A percentile compares a stretch with the other conserved stretches of the same genome.
These are phyloP conservation scores for Mortierella sp. DNA, from an alignment of 371 early-diverging fungal species.

Conservation along the genomic window DNA sequence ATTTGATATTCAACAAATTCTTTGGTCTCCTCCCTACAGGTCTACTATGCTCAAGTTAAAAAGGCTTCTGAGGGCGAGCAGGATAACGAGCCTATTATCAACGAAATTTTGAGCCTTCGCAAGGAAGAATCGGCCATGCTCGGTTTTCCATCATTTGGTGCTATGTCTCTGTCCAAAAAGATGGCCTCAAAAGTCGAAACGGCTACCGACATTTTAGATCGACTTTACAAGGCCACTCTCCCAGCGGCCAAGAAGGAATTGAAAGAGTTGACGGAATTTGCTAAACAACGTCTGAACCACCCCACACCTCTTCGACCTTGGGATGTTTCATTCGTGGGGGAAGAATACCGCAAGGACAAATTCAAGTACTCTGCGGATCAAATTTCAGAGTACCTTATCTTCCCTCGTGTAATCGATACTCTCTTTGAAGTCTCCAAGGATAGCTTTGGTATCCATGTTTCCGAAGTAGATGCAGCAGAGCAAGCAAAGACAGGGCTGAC, in stretches of 20 bases:
- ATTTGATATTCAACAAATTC: neutral
- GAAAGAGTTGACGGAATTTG: constrained; percentile 63
- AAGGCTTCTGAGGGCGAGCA: constrained; percentile 66
- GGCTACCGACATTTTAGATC: constrained; percentile 63
- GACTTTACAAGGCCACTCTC: constrained; percentile 63
- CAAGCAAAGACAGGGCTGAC: constrained; percentile 58
- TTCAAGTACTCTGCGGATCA: constrained; percentile 75
- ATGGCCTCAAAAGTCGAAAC: constrained; percentile 70
- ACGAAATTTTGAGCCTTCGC: constrained; percentile 66
- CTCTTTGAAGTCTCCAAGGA: constrained; percentile 71
- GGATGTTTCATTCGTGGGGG: constrained; percentile 69
- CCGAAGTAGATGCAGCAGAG: constrained; percentile 59
- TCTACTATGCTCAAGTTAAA: constrained; percentile 69
- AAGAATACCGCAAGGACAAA: constrained; percentile 70
- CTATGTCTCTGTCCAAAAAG: constrained; percentile 71
- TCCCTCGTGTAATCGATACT: constrained; percentile 71
- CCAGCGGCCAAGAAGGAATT: constrained; percentile 65
- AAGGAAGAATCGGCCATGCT: constrained; percentile 67
- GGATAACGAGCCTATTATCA: constrained; percentile 73
- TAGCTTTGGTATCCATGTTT: constrained; percentile 69
- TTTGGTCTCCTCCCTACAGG: constrained; percentile 24
- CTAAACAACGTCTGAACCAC: constrained; percentile 54
- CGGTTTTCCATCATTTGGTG: constrained; percentile 68
- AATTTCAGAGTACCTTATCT: constrained; percentile 73
- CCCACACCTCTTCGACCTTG: constrained; percentile 68